A percentile compares a stretch with the other conserved stretches of the same genome.
Conservation (phyloP, 169 alveolate genomes). For the Plasmodium chabaudi region DNA sequence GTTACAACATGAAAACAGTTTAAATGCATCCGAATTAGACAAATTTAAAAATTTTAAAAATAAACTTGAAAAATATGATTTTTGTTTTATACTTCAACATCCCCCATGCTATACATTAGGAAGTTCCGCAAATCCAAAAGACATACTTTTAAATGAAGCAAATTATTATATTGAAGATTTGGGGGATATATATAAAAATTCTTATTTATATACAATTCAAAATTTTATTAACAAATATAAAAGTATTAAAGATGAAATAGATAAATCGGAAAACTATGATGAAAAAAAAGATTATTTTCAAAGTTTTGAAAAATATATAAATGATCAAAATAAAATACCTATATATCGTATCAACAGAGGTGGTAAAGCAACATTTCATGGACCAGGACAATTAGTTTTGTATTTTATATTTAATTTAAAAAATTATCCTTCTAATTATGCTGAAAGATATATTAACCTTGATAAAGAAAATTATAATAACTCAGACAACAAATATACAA, state of each 20-base stretch:
- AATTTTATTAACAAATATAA: slow-evolving; percentile 20
- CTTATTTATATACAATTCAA: slow-evolving; percentile 5
- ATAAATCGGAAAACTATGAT: slow-evolving; percentile 28
- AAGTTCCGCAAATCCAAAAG: slow-evolving; percentile 68
- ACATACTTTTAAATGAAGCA: slow-evolving; percentile 33
- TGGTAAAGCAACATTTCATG: slow-evolving; percentile 83
- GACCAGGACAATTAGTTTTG: slow-evolving; percentile 84
- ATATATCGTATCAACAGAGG: slow-evolving; percentile 82
- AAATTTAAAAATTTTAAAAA: slow-evolving; percentile 47
- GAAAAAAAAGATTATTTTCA: slow-evolving; percentile 39
- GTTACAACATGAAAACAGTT: slow-evolving; percentile 19
- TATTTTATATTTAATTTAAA: slow-evolving; percentile 80
- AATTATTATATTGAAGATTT: slow-evolving; percentile 59
- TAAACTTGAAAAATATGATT: slow-evolving; percentile 74
- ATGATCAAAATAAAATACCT: slow-evolving; percentile 29
- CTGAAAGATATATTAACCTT: slow-evolving; percentile 22
- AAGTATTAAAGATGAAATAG: slow-evolving; percentile 16
- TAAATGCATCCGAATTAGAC: slow-evolving; percentile 9
- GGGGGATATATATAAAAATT: slow-evolving; percentile 31
- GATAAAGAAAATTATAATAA: slow-evolving; percentile 15
- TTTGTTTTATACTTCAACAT: slow-evolving; percentile 79
- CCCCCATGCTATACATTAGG: slow-evolving; percentile 82
- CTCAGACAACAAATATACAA: slow-evolving; percentile 16
- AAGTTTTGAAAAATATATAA: slow-evolving; percentile 6
- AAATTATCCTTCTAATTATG: slow-evolving; percentile 62